phyloP scores from a whole-genome alignment of 495 filamentous ascomycete genomes.

The Saxophila tyrrhenica region DNA sequence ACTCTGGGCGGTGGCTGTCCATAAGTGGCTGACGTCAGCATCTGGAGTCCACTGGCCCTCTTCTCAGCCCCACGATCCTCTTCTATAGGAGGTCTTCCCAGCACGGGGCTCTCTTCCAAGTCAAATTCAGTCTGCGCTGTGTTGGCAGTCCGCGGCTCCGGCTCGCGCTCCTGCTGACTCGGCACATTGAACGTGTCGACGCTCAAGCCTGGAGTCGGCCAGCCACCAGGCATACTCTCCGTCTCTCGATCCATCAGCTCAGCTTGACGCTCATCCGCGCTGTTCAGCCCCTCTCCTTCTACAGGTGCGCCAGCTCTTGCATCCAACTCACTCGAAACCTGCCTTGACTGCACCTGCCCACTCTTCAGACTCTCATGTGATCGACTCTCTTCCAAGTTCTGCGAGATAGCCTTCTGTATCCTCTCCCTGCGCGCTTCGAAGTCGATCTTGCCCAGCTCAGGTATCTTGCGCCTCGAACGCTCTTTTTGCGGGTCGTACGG shows the following conservation, averaged over 20 bases:
- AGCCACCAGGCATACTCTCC: background rate
- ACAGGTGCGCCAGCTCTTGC: background rate
- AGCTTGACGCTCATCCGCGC: slow-evolving; percentile 2
- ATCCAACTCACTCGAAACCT: slow-evolving; percentile 1
- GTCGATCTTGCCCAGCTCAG: slow-evolving; percentile 59
- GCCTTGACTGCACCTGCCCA: background rate
- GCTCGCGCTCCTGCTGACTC: slow-evolving; percentile 10
- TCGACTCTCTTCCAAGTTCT: slow-evolving; percentile 49
- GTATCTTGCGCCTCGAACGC: slow-evolving; percentile 32
- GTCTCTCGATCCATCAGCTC: slow-evolving; percentile 5
- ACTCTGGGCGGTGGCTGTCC: slow-evolving; percentile 28
- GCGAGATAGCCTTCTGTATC: slow-evolving; percentile 71
- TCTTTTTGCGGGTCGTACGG: slow-evolving; percentile 19
- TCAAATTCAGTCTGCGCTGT: slow-evolving; percentile 27
- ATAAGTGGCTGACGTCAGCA: slow-evolving; percentile 31
- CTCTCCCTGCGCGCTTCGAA: slow-evolving; percentile 65
- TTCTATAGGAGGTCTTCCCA: slow-evolving; percentile 49
- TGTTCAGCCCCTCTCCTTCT: slow-evolving; percentile 2
- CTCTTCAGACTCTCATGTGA: slow-evolving; percentile 9
- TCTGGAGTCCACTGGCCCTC: slow-evolving; percentile 42
- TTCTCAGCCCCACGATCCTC: slow-evolving; percentile 40
- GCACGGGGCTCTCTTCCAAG: slow-evolving; percentile 40
- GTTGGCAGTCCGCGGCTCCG: slow-evolving; percentile 13
- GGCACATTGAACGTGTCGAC: slow-evolving; percentile 12
- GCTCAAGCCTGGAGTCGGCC: slow-evolving; percentile 1